Evolutionary conservation across 176 grass and related monocot genomes (phyloP), one percentile per base, ranked within the genome.

Genomic region (Aegilops speltoides): DNA sequence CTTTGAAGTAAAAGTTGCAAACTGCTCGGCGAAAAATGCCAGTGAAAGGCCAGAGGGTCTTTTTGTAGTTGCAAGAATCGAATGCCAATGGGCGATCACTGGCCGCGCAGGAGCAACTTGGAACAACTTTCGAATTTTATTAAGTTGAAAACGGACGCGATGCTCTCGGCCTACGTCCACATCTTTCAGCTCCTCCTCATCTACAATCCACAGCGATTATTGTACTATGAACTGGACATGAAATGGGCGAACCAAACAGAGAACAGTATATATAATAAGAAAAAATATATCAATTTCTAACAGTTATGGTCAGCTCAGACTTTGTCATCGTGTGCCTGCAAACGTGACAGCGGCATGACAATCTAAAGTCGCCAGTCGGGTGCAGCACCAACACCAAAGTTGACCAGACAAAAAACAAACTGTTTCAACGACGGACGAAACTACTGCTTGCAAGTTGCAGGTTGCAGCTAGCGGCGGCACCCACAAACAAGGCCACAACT

Each of bases 51-150:
- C 13, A 7, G 1, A 14, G 14, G 56, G 71, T 60, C 62, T 19
- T 54, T 54, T 71, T 38, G 45, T 56, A 70, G 73, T 45, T 45
- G 64, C 73, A 10, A 34, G 80, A 83, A 88, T 88, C 73, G 10
- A 37, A 76, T 88, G 26, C 36, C 20, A 38, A 31, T 70, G 3
- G 31, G 33, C 8, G 50, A 86, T 17, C 63, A 41, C 17, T 25
- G 11, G 23, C 75, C 76, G 68, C 16, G 20, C 10, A 43, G 9
- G 23, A 63, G 66, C 76, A 80, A 76, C 22, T 60, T 60, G 62
- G 6, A 33, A 41, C 7, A 5, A 9, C 23, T 37, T 34, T 28
- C 32, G 14, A 7, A 20, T 56, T 36, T 20, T 37, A 34, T 19
- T 29, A 52, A 16, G 11, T 23, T 61, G 16, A 62, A 10, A 45